Evolutionary conservation across 108 stramenopile species (phyloP), one percentile per base, ranked within the genome.

Genomic region (Epithemia pelagica): DNA sequence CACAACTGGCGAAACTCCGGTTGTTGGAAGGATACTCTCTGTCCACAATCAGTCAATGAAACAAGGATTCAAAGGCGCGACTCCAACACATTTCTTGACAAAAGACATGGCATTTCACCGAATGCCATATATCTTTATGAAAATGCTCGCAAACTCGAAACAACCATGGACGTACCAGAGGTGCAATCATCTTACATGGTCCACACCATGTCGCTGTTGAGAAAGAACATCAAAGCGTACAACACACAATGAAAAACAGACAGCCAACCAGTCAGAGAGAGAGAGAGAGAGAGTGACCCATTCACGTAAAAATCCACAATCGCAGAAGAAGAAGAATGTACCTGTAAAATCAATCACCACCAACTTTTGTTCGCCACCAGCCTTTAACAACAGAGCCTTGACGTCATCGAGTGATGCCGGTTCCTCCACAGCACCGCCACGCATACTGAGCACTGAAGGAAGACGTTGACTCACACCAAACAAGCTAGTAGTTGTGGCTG

Each of bases 271-370:
- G 15, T 46, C 15, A 5, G 37, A 46, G 37, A 46, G 5, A 15
- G 61, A 61, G 21, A 61, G 27, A 61, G 29, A 28, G 21, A n/a
- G 18, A 58, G 10, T 58, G 19, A 52, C 20, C 19, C 52, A 52
- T 52, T 52, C n/a, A 23, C 10, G n/a, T 10, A 23, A 58, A 19
- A 23, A 22, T 57, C 75, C 82, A n/a, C n/a, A 46, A 46, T 15
- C 37, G 10, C 5, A 46, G 10, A 15, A 46, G 10, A 46, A 46
- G 37, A 46, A 10, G 37, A 46, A 92, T 3, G 80, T 87, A 0
- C 90, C 93, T n/a, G 82, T 82, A 54, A 92, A 95, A 64, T 95
- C 94, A 63, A 95, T 85, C 0, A 95, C 84, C 0, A 90, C 85
- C 25, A 91, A 55, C 54, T 86, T 85, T 23, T 74, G 64, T 46